These are phyloP conservation scores for Yarrowia osloensis DNA, from an alignment of 805 yeast species.

Conservation along the genomic window DNA sequence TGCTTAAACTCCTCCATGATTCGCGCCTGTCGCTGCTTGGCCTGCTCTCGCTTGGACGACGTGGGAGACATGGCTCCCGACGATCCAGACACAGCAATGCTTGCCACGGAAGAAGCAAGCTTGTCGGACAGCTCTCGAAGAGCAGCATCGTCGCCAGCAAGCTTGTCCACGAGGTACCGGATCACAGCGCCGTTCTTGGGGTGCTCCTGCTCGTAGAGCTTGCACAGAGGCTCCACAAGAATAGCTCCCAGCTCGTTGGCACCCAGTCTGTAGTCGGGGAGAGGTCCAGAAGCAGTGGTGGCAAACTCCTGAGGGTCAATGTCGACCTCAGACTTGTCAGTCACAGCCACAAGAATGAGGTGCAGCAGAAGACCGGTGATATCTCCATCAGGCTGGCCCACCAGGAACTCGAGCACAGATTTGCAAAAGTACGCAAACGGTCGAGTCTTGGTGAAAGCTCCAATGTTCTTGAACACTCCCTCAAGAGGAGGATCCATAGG, in stretches of 20 bases:
- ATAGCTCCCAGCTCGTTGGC: not conserved
- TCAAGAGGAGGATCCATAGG: slow-evolving; percentile 52
- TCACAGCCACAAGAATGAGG: slow-evolving; percentile 15
- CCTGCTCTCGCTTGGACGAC: slow-evolving; percentile 58
- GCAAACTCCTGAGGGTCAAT: slow-evolving; percentile 18
- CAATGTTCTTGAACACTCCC: slow-evolving; percentile 52
- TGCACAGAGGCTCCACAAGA: slow-evolving; percentile 3
- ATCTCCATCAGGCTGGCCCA: slow-evolving; percentile 10
- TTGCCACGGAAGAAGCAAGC: not conserved
- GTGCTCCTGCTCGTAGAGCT: not conserved
- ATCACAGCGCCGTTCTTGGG: slow-evolving; percentile 1
- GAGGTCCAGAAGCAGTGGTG: slow-evolving; percentile 3
- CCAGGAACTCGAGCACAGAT: not conserved
- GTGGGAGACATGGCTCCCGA: not conserved
- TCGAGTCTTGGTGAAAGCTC: slow-evolving; percentile 18
- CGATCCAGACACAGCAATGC: not conserved
- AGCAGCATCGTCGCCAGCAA: not conserved
- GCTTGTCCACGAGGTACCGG: slow-evolving; percentile 10
- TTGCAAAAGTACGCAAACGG: slow-evolving; percentile 33
- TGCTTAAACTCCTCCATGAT: slow-evolving; percentile 75
- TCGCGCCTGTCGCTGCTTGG: slow-evolving; percentile 67
- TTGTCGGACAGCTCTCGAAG: not conserved
- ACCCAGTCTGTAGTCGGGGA: slow-evolving; percentile 6
- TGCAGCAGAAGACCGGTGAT: not conserved
- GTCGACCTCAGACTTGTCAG: slow-evolving; percentile 10